Conservation (phyloP, 1,284 basidiomycete species). For the Pyrrhoderma lamaoense region DNA sequence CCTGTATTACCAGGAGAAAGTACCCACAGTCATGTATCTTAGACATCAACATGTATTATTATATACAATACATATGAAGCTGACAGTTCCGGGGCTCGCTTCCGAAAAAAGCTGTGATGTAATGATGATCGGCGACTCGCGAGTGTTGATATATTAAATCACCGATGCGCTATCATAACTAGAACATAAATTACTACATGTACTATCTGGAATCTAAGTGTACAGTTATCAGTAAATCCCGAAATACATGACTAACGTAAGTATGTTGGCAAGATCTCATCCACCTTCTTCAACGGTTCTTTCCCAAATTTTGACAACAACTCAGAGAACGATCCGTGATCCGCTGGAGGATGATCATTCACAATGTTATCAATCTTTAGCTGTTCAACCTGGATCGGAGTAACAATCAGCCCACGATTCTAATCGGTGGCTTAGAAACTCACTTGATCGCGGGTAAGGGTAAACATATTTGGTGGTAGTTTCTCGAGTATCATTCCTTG, state of each 20-base stretch:
- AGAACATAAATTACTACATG: no score
- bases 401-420: background rate
- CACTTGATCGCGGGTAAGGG: conserved; percentile 61
- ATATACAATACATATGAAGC: no score
- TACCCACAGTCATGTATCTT: no score
- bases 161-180: no score
- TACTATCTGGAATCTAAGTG: no score
- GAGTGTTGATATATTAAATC: no score
- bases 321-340: conserved; percentile 37
- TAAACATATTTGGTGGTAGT: conserved; percentile 57
- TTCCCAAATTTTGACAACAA: conserved; percentile 34
- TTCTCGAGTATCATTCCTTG: conserved; percentile 57
- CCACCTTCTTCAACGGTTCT: conserved; percentile 39
- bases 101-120: no score
- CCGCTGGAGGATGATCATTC: conserved; percentile 26
- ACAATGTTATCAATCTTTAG: conserved; percentile 54
- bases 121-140: no score
- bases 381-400: conserved; percentile 48
- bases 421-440: conserved; percentile 1
- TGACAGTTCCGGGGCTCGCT: no score
- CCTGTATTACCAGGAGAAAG: no score
- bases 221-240: no score
- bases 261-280: conserved; percentile 53
- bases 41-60: no score
- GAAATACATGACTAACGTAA: conserved; percentile 23